Conservation (phyloP, 2,329 filamentous ascomycete species). For the Fusarium gaditjirri region DNA sequence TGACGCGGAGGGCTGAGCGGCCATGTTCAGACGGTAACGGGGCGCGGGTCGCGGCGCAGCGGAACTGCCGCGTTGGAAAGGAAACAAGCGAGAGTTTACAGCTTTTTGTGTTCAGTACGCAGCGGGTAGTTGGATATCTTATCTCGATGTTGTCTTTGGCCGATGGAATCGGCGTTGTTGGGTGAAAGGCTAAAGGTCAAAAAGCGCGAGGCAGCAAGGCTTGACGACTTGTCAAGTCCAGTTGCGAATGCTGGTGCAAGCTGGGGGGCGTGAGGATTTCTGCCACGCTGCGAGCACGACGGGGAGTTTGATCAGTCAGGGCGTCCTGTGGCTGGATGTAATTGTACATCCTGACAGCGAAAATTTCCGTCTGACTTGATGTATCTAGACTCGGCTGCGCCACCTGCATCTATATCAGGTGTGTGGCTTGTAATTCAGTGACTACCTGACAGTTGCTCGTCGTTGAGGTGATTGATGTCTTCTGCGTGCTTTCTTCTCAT, state of each 20-base stretch:
- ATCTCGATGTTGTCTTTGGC: slow-evolving; percentile 23
- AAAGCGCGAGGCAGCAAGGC: slow-evolving; percentile 34
- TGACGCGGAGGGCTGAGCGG: slow-evolving; percentile 56
- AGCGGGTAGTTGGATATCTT: slow-evolving; percentile 12
- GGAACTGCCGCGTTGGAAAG: slow-evolving; percentile 53
- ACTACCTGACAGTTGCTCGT: neutral
- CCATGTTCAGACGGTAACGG: slow-evolving; percentile 51
- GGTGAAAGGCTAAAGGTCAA: slow-evolving; percentile 15
- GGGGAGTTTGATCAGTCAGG: slow-evolving; percentile 29
- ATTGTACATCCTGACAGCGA: neutral
- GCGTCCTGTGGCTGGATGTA: slow-evolving; percentile 16
- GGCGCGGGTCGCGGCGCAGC: slow-evolving; percentile 46
- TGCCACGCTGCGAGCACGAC: slow-evolving; percentile 38
- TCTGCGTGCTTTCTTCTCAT: neutral
- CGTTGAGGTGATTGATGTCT: neutral
- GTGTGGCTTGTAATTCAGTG: slow-evolving; percentile 21
- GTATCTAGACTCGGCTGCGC: slow-evolving; percentile 14
- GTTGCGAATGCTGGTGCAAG: slow-evolving; percentile 17
- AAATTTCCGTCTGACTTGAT: accelerated
- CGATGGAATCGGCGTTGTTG: slow-evolving; percentile 19
- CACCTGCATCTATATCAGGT: neutral
- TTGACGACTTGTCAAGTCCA: slow-evolving; percentile 31
- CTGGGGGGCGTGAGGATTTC: slow-evolving; percentile 39
- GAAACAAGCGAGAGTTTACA: slow-evolving; percentile 25
- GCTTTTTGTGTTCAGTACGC: slow-evolving; percentile 27